A percentile compares a stretch with the other conserved stretches of the same genome.
Conservation (phyloP, 192 early-diverging fungal genomes). For the Coemansia sp. region DNA sequence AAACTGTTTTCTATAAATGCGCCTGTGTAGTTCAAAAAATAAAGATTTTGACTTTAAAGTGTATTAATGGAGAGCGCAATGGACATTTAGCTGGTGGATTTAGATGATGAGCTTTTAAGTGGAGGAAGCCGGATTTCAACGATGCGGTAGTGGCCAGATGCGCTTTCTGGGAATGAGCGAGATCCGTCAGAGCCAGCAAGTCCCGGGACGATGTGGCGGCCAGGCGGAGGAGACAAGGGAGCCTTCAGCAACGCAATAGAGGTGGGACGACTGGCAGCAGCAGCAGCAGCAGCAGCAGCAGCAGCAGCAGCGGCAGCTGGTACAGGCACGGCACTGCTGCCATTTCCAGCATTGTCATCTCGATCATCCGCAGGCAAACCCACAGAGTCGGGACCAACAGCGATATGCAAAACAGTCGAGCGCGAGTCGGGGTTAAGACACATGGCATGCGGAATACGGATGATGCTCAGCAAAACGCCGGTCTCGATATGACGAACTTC, state of each 20-base stretch:
- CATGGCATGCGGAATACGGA: conserved; percentile 26
- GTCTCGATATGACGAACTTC: conserved; percentile 82
- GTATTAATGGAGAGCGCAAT: no score
- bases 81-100: no score
- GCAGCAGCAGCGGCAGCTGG: not conserved
- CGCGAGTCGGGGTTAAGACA: conserved; percentile 49
- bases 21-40: no score
- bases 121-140: conserved; percentile 42
- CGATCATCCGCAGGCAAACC: conserved; percentile 15
- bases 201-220: conserved; percentile 26
- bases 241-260: conserved; percentile 22
- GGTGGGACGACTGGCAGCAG: conserved; percentile 9
- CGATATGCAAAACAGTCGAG: conserved; percentile 34
- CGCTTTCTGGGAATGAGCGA: conserved; percentile 35
- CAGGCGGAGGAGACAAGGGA: not conserved
- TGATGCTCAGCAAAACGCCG: conserved; percentile 57
- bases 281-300: not conserved
- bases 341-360: not conserved
- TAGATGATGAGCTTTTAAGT: conserved; percentile 24
- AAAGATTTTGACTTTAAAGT: no score
- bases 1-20: no score
- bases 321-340: not conserved
- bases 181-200: conserved; percentile 29
- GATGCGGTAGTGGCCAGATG: conserved; percentile 31
- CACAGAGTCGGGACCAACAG: conserved; percentile 29